A percentile compares a stretch with the other conserved stretches of the same genome.
Evolutionary conservation across 306 rosid species (phyloP).

Genomic region (Prosopis cineraria): DNA sequence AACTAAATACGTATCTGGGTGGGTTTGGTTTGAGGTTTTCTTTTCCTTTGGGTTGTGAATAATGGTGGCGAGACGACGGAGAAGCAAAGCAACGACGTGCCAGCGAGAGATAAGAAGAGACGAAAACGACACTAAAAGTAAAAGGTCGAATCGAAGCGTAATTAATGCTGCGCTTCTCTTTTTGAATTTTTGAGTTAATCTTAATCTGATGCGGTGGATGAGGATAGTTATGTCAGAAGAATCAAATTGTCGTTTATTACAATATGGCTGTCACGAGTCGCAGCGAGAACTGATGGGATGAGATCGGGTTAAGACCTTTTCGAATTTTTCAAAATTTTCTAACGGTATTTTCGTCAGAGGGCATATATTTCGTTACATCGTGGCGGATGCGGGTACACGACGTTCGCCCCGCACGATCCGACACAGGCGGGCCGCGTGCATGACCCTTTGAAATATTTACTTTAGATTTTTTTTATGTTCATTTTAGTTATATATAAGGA

Average conservation of each 20-base stretch:
- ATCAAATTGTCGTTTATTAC: neutral
- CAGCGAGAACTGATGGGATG: no score
- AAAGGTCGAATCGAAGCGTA: neutral
- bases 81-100: no score
- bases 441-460: no score
- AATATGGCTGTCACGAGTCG: no score
- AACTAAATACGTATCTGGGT: no score
- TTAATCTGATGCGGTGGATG: neutral
- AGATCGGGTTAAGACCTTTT: neutral
- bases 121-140: neutral
- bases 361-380: neutral
- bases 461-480: no score
- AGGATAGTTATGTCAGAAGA: neutral
- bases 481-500: no score
- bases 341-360: neutral
- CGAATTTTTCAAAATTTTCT: neutral
- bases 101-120: neutral
- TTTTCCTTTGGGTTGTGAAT: no score
- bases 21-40: neutral
- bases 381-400: neutral
- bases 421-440: neutral
- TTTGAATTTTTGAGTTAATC: neutral
- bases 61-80: no score
- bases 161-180: neutral
- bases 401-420: neutral